phyloP scores from a whole-genome alignment of 805 yeast genomes.

The Candida stauntonica region DNA sequence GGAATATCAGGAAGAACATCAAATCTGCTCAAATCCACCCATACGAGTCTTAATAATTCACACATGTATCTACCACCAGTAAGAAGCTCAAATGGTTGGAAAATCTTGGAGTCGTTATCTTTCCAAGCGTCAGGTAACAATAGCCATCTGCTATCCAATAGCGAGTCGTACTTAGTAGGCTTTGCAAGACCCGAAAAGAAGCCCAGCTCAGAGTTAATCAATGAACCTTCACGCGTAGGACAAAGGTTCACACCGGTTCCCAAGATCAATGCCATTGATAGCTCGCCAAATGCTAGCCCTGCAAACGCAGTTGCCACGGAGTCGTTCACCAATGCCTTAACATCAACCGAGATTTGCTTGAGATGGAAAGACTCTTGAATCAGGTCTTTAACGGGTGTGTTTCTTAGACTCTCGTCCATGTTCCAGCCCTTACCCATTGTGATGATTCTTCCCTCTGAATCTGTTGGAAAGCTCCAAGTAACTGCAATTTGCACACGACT shows the following conservation, averaged over 20 bases:
- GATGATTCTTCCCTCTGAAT: constrained; percentile 37
- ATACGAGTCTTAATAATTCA: constrained; percentile 43
- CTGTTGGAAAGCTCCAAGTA: constrained; percentile 56
- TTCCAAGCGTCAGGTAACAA: constrained; percentile 5
- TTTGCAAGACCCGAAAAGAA: constrained; percentile 43
- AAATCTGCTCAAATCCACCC: constrained; percentile 29
- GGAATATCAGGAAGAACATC: constrained; percentile 2
- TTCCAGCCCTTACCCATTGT: constrained; percentile 61
- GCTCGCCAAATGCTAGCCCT: constrained; percentile 16
- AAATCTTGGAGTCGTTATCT: constrained; percentile 24
- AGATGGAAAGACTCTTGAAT: constrained; percentile 32
- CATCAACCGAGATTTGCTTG: constrained; percentile 30
- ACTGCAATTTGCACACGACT: constrained; percentile 34
- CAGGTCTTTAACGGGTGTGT: constrained; percentile 38
- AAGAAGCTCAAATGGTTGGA: constrained; percentile 54
- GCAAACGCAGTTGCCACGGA: constrained; percentile 56
- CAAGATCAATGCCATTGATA: constrained; percentile 49
- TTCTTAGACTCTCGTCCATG: constrained; percentile 36
- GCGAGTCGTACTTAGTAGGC: constrained; percentile 37
- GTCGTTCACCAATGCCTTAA: constrained; percentile 53
- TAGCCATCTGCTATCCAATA: constrained; percentile 32
- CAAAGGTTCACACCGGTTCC: constrained; percentile 67
- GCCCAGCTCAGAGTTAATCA: constrained; percentile 52
- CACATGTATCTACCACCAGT: constrained; percentile 55
- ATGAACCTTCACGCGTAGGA: constrained; percentile 30